Evolutionary conservation across 2,329 filamentous ascomycete genomes (phyloP).

Genomic region (Rutstroemia sp.): DNA sequence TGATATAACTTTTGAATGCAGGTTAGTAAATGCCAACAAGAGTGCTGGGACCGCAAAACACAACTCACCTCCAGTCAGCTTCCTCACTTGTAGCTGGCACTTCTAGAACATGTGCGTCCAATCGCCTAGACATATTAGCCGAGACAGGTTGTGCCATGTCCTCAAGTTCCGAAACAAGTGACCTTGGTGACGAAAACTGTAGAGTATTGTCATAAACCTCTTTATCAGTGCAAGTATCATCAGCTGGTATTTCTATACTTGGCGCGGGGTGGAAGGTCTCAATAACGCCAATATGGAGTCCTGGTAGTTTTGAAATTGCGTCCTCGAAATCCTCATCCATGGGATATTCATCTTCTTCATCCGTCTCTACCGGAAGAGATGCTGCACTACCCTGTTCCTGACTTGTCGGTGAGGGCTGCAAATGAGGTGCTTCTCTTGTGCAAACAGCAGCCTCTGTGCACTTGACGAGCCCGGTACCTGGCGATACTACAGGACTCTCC

Average conservation of each 20-base stretch:
- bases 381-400: not conserved
- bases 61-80: conserved; percentile 1
- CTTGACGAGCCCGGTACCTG: not conserved
- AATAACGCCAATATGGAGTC: conserved; percentile 5
- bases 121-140: conserved; percentile 14
- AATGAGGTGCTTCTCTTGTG: not conserved
- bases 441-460: not conserved
- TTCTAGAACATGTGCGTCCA: not conserved
- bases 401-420: not conserved
- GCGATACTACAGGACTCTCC: not conserved
- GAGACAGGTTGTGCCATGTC: not conserved
- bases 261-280: conserved; percentile 17
- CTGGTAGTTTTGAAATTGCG: conserved; percentile 21
- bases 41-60: not conserved
- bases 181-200: conserved; percentile 22
- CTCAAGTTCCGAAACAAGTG: not conserved
- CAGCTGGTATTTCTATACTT: conserved; percentile 15
- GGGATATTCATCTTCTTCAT: conserved; percentile 22
- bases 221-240: conserved; percentile 9
- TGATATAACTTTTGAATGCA: not conserved
- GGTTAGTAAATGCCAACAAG: not conserved
- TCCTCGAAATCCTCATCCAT: conserved; percentile 22
- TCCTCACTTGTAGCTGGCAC: conserved; percentile 3
- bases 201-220: conserved; percentile 25
- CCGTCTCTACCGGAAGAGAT: not conserved